phyloP scores from a whole-genome alignment of 2,329 filamentous ascomycete genomes.

The Xylariaceae sp. region DNA sequence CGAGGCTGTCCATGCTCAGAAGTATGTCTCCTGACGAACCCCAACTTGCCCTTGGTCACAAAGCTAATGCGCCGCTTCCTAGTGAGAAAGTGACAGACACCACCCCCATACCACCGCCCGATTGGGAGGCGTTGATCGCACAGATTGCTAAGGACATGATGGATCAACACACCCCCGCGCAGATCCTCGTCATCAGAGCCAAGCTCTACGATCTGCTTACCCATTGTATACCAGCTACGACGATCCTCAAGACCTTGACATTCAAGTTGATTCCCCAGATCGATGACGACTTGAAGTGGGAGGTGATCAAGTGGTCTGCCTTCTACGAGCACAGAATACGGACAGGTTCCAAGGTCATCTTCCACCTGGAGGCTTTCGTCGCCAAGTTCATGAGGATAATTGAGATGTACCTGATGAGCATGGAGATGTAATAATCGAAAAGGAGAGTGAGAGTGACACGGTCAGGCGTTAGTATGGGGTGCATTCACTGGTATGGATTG shows the following conservation, averaged over 20 bases:
- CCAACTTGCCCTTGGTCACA: neutral
- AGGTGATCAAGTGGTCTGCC: slow-evolving; percentile 91
- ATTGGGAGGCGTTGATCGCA: slow-evolving; percentile 90
- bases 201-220: slow-evolving; percentile 97
- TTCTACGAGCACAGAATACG: slow-evolving; percentile 96
- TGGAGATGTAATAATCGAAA: slow-evolving; percentile 54
- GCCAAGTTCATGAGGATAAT: slow-evolving; percentile 97
- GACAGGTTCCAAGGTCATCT: slow-evolving; percentile 91
- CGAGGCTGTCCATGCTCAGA: slow-evolving; percentile 93
- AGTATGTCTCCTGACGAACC: slow-evolving; percentile 52
- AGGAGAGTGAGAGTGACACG: slow-evolving; percentile 13
- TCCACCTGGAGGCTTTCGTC: slow-evolving; percentile 96
- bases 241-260: slow-evolving; percentile 87
- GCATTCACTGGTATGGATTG: slow-evolving; percentile 11
- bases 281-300: slow-evolving; percentile 82
- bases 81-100: slow-evolving; percentile 87
- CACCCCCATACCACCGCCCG: slow-evolving; percentile 86
- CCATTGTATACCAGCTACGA: slow-evolving; percentile 93
- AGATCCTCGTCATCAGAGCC: slow-evolving; percentile 80
- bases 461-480: slow-evolving; percentile 1
- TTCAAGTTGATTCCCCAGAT: slow-evolving; percentile 86
- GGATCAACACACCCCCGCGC: slow-evolving; percentile 82
- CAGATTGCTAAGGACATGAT: slow-evolving; percentile 92
- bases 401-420: slow-evolving; percentile 86
- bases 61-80: slow-evolving; percentile 29